Base-by-base conservation (phyloP, 2,329 filamentous ascomycete species). In the Colletotrichum sp. region DNA sequence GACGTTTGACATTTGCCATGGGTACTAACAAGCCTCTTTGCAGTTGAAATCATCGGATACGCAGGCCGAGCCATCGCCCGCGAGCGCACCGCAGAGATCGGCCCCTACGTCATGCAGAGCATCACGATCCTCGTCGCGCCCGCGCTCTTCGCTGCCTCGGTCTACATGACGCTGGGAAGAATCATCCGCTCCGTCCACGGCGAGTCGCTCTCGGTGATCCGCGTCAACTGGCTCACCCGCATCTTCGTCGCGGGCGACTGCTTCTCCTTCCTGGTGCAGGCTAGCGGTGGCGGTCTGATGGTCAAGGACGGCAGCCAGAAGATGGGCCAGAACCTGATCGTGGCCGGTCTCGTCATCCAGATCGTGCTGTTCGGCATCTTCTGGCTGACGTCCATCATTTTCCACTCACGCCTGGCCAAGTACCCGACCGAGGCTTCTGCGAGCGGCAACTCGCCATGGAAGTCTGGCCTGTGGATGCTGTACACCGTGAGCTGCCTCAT, bases 311-410 rank as follows among this genome's bases (percentile, higher is more conserved):
- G 63, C 18, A 78, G 67, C 57, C 74, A 78, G 76, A 80, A 85
- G 30, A 81, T 83, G 14, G 90, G 88, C n/a, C 81, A 90, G 77
- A 86, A 87, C 21, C 83, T 93, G 65, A 87, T 93, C n/a, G 82
- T 93, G 9, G 87, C 78, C 2, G 92, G 92, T 3, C 83, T 93
- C 4, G 80, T 89, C 36, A 81, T 92, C 18, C 92, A 93, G 79
- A 85, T 93, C 28, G 52, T 90, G 57, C 87, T 90, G 71, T 92
- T 93, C 76, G 86, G 85, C 26, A 82, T 92, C 43, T 93, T 93
- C 79, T 81, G 90, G 43, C 72, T 87, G 6, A 86, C 87, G 2
- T 85, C 89, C 0, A 77, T 85, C 4, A 74, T 89, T 1, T 92
- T 92, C 82, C 87, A 92, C 77, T 68, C 77, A n/a, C 80, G 84